Evolutionary conservation across 805 yeast species (phyloP).

Genomic region (Vanderwaltozyma tropicalis): DNA sequence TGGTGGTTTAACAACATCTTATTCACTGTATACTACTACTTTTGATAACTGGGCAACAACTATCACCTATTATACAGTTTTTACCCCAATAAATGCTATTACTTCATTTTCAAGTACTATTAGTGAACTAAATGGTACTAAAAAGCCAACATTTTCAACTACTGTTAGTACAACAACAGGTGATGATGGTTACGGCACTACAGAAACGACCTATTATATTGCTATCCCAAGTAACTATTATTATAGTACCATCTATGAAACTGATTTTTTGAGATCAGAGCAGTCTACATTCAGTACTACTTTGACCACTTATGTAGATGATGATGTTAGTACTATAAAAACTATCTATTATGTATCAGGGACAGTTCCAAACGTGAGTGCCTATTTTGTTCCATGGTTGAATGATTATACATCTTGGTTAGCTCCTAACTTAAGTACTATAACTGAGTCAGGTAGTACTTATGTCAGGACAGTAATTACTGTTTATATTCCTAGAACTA

Average conservation of each 20-base stretch:
- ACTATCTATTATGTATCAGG: constrained; percentile 1
- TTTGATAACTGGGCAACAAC: constrained; percentile 2
- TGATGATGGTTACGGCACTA: constrained; percentile 1
- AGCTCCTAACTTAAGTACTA: neutral
- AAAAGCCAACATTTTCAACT: too few relatives aligned
- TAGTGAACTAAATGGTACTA: too few relatives aligned
- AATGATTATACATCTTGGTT: neutral
- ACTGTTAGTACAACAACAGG: neutral
- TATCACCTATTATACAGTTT: neutral
- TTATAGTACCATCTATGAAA: neutral
- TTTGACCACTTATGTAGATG: neutral
- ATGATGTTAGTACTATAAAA: neutral
- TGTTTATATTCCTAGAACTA: neutral
- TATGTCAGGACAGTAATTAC: neutral
- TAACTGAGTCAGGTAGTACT: neutral
- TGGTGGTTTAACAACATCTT: neutral
- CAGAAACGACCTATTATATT: neutral
- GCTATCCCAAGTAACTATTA: constrained; percentile 2
- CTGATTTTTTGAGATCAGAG: neutral
- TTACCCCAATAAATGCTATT: neutral
- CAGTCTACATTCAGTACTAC: neutral
- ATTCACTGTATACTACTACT: neutral
- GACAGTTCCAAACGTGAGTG: neutral
- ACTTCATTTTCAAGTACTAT: too few relatives aligned
- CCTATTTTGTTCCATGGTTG: neutral